Conservation (phyloP, 139 green algal species). For the Coccomyxa sp. region DNA sequence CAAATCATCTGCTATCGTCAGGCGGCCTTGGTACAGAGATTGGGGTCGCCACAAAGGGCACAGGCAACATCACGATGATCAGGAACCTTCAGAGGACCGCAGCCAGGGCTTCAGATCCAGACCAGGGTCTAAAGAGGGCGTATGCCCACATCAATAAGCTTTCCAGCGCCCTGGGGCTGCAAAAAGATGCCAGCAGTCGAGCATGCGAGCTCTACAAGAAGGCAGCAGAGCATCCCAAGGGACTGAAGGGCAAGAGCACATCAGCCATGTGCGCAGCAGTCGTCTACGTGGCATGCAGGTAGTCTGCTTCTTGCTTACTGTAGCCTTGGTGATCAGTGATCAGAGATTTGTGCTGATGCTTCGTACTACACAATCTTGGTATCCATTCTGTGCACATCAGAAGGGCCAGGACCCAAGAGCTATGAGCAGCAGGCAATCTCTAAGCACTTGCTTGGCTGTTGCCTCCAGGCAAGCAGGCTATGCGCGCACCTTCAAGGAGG, state of each 20-base stretch:
- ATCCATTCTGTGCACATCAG: background rate
- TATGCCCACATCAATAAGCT: conserved; percentile 50
- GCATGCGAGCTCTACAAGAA: conserved; percentile 54
- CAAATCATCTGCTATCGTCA: conserved; percentile 76
- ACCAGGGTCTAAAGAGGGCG: conserved; percentile 27
- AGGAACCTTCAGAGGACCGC: conserved; percentile 20
- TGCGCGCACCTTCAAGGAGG: conserved; percentile 89
- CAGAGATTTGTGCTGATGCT: background rate
- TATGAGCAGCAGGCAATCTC: too few species aligned
- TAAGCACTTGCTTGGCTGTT: too few species aligned
- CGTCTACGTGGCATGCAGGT: conserved; percentile 80
- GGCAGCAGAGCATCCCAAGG: conserved; percentile 42
- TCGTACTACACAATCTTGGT: background rate
- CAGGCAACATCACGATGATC: background rate
- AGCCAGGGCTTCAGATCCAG: background rate
- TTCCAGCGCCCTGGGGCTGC: conserved; percentile 53
- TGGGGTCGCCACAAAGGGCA: conserved; percentile 14
- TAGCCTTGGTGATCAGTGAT: background rate
- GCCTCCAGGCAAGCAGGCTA: conserved; percentile 48
- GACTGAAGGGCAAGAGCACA: conserved; percentile 43
- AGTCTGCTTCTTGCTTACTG: background rate
- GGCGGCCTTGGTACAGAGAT: conserved; percentile 84
- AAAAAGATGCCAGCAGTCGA: conserved; percentile 39
- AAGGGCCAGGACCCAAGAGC: too few species aligned
- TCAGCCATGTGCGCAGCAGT: conserved; percentile 78